Base-by-base conservation (phyloP, 2,329 filamentous ascomycete species). In the Epicoccum sorghinum region DNA sequence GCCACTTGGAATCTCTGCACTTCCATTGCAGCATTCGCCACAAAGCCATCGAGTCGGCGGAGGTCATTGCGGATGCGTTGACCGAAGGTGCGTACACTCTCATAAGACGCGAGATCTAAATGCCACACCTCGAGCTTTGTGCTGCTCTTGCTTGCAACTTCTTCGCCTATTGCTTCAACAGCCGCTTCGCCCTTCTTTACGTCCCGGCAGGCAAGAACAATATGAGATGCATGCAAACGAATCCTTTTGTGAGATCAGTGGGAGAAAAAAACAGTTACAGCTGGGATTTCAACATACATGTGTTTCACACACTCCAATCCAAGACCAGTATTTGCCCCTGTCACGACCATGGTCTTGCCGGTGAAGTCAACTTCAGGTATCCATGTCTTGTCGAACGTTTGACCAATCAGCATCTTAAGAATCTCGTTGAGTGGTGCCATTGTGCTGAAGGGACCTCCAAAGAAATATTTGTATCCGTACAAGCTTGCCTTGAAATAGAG, bases 21-120 rank as follows among this genome's bases (percentile, higher is more conserved):
- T 22, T 55, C 48, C 39, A 59, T 49, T 14, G 45, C 59, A 10
- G 59, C 57, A 32, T 61, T 61, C 10, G 52, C 56, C n/a, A 59
- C 46, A 38, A 61, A 55, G 9, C 43, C 52, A 14, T 61, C 57
- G n/a, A 61, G 48, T 5, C 59, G 56, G 3, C 37, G 29, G 0
- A 61, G 47, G 7, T 45, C 32, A 8, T 32, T 35, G 23, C 43
- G 41, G 35, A 52, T 52, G 5, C 47, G 52, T 42, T 55, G 36
- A 14, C 39, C 44, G 25, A 58, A 58, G 4, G 22, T 23, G 13
- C 41, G 22, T 3, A 55, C 40, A 25, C 27, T 46, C 10, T 43
- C 32, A 24, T 49, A 58, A 7, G 29, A 37, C 12, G 32, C 38
- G 2, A 55, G 47, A 37, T 55, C 52, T 8, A 58, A 22, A 37